These are phyloP conservation scores for Tolypocladium tropicale DNA, from an alignment of 2,329 filamentous ascomycete genomes.

Conservation along the genomic window DNA sequence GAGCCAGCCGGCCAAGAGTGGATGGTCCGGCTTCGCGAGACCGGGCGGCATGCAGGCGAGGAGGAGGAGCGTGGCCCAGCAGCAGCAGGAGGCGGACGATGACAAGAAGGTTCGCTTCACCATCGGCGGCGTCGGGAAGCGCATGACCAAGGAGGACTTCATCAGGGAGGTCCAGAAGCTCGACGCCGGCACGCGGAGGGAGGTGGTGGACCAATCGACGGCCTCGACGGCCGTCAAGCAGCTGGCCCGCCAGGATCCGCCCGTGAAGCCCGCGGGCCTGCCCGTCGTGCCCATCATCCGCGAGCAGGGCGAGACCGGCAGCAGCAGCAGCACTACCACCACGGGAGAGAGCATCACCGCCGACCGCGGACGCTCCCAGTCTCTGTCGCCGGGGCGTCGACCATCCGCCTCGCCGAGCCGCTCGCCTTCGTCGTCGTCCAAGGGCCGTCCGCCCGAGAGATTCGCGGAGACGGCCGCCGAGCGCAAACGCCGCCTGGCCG, in stretches of 20 bases:
- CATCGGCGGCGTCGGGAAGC: conserved; percentile 58
- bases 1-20: conserved; percentile 28
- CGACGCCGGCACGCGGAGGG: conserved; percentile 52
- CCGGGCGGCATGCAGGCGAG: conserved; percentile 25
- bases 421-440: not conserved
- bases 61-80: conserved; percentile 29
- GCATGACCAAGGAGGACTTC: conserved; percentile 75
- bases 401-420: not conserved
- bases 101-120: conserved; percentile 68
- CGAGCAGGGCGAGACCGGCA: conserved; percentile 8
- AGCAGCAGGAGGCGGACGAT: conserved; percentile 45
- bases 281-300: conserved; percentile 10
- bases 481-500: conserved; percentile 52
- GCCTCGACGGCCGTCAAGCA: conserved; percentile 38
- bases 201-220: conserved; percentile 41
- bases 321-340: conserved; percentile 4
- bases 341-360: conserved; percentile 9
- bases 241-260: conserved; percentile 32
- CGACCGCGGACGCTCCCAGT: conserved; percentile 6
- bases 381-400: conserved; percentile 9
- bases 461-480: conserved; percentile 59
- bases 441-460: conserved; percentile 6
- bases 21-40: conserved; percentile 39
- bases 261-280: conserved; percentile 3
- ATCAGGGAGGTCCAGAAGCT: conserved; percentile 63